Base-by-base conservation (phyloP, 495 filamentous ascomycete genomes). In the Aspergillus nanangensis region DNA sequence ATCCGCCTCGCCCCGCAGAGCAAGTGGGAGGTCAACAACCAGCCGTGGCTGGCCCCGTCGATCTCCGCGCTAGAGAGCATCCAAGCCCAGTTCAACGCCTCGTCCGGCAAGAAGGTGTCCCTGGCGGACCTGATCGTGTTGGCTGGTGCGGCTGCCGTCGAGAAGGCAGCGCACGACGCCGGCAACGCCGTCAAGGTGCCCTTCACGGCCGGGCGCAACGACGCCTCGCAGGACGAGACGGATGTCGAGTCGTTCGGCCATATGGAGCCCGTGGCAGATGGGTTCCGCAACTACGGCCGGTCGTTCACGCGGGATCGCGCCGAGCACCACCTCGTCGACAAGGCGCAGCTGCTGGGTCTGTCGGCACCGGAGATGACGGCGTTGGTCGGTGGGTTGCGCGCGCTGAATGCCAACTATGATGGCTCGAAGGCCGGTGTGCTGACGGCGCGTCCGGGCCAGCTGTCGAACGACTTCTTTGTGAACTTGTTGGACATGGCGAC, bases 391-490 rank as follows among this genome's bases (percentile, higher is more conserved):
- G 84, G 84, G 53, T 67, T 88, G 27, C 82, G 84, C 47, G 72
- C 67, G 7, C 72, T 88, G 37, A 77, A 78, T 54, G 65, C 74
- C 59, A 88, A 87, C 72, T 84, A 72, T 55, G 78, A 86, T 51
- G 79, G 81, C 42, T 84, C 80, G 11, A 45, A 60, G 24, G 56
- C 74, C 45, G 84, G 84, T 35, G 77, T 87, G 13, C 69, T 88
- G 56, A 88, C 84, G 45, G 62, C 69, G 47, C 67, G 63, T 14
- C 80, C 83, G 0, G 84, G 84, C 41, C 63, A 77, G 58, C 75
- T 88, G 48, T 84, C 79, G 62, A 85, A 84, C 58, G 84, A 88
- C 68, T 88, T 83, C 74, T 88, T 88, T 57, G 75, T 82, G 58
- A 86, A 87, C 70, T 72, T 88, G 20, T 70, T 88, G 9, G 84